Conservation (phyloP, 371 early-diverging fungal genomes). For the Actinomucor elegans region DNA sequence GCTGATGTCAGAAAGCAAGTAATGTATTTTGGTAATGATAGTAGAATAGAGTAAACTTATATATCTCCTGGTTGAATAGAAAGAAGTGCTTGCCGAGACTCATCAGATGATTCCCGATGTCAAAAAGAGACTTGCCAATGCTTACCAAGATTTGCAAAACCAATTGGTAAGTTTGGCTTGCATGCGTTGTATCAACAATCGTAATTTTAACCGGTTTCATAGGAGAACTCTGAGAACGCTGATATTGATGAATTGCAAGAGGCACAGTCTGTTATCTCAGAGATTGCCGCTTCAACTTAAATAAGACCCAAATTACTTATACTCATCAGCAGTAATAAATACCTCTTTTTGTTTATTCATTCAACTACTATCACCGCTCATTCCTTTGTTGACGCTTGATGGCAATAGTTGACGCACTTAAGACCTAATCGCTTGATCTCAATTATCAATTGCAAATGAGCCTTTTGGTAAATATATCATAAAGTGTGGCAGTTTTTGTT, state of each 20-base stretch:
- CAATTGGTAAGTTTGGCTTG: conserved; percentile 30
- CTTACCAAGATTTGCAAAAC: conserved; percentile 57
- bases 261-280: conserved; percentile 38
- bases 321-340: too few species aligned
- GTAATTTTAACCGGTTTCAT: background rate
- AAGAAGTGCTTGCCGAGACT: conserved; percentile 79
- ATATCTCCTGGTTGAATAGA: conserved; percentile 44
- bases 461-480: too few species aligned
- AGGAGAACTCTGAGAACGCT: conserved; percentile 43
- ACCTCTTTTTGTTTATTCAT: too few species aligned
- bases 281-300: conserved; percentile 7
- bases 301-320: background rate
- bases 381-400: too few species aligned
- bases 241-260: conserved; percentile 44
- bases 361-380: too few species aligned
- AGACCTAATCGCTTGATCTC: too few species aligned
- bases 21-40: background rate
- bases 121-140: conserved; percentile 57
- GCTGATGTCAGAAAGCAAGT: conserved; percentile 75
- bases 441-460: too few species aligned
- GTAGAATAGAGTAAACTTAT: background rate
- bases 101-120: conserved; percentile 75
- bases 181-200: background rate
- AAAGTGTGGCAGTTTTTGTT: too few species aligned
- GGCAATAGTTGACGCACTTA: too few species aligned